A percentile compares a stretch with the other conserved stretches of the same genome.
These are phyloP conservation scores for Stagonosporopsis cucurbitacearum DNA, from an alignment of 2,329 filamentous ascomycete species.

Conservation along the genomic window DNA sequence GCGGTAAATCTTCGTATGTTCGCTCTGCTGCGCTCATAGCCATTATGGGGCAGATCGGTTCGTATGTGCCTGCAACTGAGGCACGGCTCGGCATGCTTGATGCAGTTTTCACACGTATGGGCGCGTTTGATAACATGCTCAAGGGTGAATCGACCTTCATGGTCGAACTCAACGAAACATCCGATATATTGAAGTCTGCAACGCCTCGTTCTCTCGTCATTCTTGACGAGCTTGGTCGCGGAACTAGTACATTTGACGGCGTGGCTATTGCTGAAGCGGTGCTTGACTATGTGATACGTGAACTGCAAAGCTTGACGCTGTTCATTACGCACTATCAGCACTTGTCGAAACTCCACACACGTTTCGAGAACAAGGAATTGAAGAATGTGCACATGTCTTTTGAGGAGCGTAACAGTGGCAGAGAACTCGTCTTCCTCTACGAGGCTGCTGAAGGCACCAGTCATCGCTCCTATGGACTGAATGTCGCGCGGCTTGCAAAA, in stretches of 20 bases:
- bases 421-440: conserved; percentile 92
- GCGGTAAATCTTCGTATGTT: conserved; percentile 97
- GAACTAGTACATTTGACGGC: conserved; percentile 93
- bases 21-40: conserved; percentile 88
- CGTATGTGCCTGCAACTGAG: conserved; percentile 83
- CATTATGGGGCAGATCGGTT: conserved; percentile 94
- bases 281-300: conserved; percentile 79
- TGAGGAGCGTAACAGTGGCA: conserved; percentile 57
- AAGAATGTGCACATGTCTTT: conserved; percentile 97
- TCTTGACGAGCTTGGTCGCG: conserved; percentile 91
- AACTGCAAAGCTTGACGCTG: conserved; percentile 78
- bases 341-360: conserved; percentile 74
- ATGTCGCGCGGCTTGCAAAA: conserved; percentile 85
- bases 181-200: conserved; percentile 86
- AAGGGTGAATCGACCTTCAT: conserved; percentile 96
- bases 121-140: conserved; percentile 94
- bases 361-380: conserved; percentile 69
- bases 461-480: conserved; percentile 91
- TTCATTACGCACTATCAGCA: conserved; percentile 99
- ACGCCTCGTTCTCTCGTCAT: conserved; percentile 86
- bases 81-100: conserved; percentile 83
- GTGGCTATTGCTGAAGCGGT: conserved; percentile 95
- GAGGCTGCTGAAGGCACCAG: conserved; percentile 90
- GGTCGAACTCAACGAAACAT: conserved; percentile 94
- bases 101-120: conserved; percentile 93